Base-by-base conservation (phyloP, 345 rosid genomes). In the Camelina laxa region DNA sequence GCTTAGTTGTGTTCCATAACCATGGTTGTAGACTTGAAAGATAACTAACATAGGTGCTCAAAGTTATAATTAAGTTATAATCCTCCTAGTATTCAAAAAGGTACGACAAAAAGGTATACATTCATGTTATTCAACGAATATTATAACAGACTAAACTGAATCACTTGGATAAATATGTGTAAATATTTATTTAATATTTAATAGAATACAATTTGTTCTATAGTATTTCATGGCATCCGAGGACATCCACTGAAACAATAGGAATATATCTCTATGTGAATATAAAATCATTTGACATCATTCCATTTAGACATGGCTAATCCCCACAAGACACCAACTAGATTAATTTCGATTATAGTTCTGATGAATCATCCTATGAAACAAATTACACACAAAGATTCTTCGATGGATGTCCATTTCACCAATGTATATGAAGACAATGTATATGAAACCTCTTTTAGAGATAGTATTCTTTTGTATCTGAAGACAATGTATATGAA, bases 1-100 rank as follows among this genome's bases (percentile, higher is more conserved):
- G 22, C 24, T 58, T 58, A 33, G 62, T 35, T 58, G 63, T 58
- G 63, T 58, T 58, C 62, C 14, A 33, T 58, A 58, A 58, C 42
- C 14, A 9, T 58, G 4, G 7, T 33, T 33, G 24, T 58, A 9
- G 62, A 58, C 60, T 30, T 56, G 11, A 27, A 13, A 6, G 16
- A 7, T 56, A 21, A 2, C 0, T 6, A 27, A 27, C 3, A 58
- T 16, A 58, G 8, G 22, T 33, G 16, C 41, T 57, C 39, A 15
- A 9, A 9, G 1, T 57, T 31, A 57, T 57, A 9, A 31, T 16
- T 13, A 14, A 42, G 36, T 57, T n/a, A 0, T 57, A n/a, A 6
- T 58, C 42, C 5, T 58, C 42, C 22, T 57, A 31, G 41, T 31
- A 31, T 30, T 33, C 14, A 16, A 58, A 58, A 33, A 9, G 62